Evolutionary conservation across 2,329 filamentous ascomycete genomes (phyloP).

Genomic region (Epichloe sp.): DNA sequence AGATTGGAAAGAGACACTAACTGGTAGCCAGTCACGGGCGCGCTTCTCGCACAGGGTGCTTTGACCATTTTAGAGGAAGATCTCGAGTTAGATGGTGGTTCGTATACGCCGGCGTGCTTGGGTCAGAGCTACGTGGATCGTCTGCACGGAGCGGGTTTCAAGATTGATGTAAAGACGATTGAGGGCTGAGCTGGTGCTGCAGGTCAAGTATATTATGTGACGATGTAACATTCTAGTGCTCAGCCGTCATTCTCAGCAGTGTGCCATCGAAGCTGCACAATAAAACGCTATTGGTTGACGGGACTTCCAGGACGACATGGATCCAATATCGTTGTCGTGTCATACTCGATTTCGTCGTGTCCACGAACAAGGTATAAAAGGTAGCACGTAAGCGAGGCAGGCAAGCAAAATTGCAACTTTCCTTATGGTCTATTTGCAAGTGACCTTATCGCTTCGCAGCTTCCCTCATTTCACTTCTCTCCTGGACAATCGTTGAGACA

Average conservation of each 20-base stretch:
- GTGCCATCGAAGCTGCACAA: no score
- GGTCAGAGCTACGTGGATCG: slow-evolving; percentile 55
- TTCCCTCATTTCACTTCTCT: slow-evolving; percentile 16
- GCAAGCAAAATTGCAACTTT: not conserved
- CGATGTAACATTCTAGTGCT: not conserved
- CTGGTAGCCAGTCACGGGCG: slow-evolving; percentile 42
- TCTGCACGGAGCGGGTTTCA: slow-evolving; percentile 46
- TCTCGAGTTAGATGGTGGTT: slow-evolving; percentile 46
- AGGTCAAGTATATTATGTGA: not conserved
- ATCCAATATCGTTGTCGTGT: no score
- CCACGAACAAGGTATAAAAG: no score
- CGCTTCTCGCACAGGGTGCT: slow-evolving; percentile 51
- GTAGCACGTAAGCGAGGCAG: not conserved
- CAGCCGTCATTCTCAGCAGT: not conserved
- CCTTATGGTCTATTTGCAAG: not conserved
- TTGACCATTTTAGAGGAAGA: slow-evolving; percentile 51
- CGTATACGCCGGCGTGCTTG: slow-evolving; percentile 60
- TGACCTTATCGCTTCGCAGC: slow-evolving; percentile 2
- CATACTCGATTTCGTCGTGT: no score
- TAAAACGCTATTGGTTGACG: no score
- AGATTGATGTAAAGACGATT: slow-evolving; percentile 38
- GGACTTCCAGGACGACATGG: no score
- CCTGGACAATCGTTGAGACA: slow-evolving; percentile 20
- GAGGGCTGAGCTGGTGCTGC: slow-evolving; percentile 11
- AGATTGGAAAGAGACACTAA: not conserved